Evolutionary conservation across 2,329 filamentous ascomycete species (phyloP).

Genomic region (Colletotrichum sidae): DNA sequence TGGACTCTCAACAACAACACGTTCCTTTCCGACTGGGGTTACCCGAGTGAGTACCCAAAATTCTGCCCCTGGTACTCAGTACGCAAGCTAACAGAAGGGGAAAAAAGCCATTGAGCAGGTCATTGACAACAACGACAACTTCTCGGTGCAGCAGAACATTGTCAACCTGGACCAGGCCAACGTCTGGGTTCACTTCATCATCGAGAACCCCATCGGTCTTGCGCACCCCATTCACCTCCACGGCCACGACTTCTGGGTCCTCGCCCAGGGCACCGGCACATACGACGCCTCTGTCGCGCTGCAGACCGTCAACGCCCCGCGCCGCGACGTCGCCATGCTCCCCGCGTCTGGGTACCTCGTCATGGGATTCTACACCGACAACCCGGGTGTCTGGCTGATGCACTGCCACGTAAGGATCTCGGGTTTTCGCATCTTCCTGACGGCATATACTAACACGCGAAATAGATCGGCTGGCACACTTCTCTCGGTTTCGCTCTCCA

Average conservation of each 20-base stretch:
- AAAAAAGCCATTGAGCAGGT: constrained; percentile 38
- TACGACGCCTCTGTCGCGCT: constrained; percentile 41
- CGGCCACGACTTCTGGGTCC: constrained; percentile 53
- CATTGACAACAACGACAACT: constrained; percentile 34
- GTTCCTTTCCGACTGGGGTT: constrained; percentile 58
- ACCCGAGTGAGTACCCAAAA: constrained; percentile 49
- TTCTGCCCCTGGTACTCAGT: neutral
- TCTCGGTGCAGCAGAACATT: constrained; percentile 41
- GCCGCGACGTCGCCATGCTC: constrained; percentile 64
- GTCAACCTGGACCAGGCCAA: constrained; percentile 39
- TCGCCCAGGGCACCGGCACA: constrained; percentile 40
- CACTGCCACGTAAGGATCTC: constrained; percentile 54
- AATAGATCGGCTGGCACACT: constrained; percentile 39
- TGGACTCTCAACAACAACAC: constrained; percentile 62
- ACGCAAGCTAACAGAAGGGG: neutral
- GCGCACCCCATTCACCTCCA: constrained; percentile 63
- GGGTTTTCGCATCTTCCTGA: neutral
- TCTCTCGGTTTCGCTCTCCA: constrained; percentile 41
- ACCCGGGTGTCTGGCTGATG: constrained; percentile 62
- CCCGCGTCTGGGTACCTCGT: constrained; percentile 57
- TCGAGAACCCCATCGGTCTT: constrained; percentile 45
- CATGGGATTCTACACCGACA: constrained; percentile 61
- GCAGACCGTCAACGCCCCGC: constrained; percentile 56
- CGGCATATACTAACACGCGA: neutral
- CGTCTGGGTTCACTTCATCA: constrained; percentile 48